A percentile compares a stretch with the other conserved stretches of the same genome.
Evolutionary conservation across 2,329 filamentous ascomycete species (phyloP).

Genomic region (Penicillium frequentans): DNA sequence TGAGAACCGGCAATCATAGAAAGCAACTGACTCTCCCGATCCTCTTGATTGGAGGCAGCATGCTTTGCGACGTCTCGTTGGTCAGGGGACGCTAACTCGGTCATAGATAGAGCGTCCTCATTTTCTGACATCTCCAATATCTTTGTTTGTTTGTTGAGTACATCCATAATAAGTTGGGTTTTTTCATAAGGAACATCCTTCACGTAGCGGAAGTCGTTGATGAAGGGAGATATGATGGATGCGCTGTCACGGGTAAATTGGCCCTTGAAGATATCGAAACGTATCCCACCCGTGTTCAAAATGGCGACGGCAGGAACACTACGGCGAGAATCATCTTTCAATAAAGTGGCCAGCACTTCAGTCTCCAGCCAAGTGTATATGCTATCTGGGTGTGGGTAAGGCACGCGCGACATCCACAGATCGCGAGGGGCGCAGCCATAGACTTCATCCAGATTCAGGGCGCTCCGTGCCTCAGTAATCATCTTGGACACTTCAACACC

Average conservation of each 20-base stretch:
- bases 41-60: slow-evolving; percentile 20
- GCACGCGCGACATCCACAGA: slow-evolving; percentile 77
- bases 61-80: slow-evolving; percentile 28
- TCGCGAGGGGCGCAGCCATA: slow-evolving; percentile 82
- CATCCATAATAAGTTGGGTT: slow-evolving; percentile 65
- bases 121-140: slow-evolving; percentile 38
- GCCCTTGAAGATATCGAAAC: slow-evolving; percentile 94
- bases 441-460: slow-evolving; percentile 68
- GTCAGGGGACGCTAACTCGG: slow-evolving; percentile 46
- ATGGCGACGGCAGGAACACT: slow-evolving; percentile 67
- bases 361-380: slow-evolving; percentile 80
- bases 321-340: slow-evolving; percentile 58
- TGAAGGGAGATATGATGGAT: slow-evolving; percentile 85
- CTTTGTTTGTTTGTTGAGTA: slow-evolving; percentile 59
- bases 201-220: slow-evolving; percentile 72
- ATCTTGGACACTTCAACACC: slow-evolving; percentile 70
- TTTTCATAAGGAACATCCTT: slow-evolving; percentile 76
- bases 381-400: slow-evolving; percentile 71
- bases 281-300: slow-evolving; percentile 85
- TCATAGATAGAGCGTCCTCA: slow-evolving; percentile 10
- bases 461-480: slow-evolving; percentile 69
- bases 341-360: slow-evolving; percentile 68
- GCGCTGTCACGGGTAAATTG: slow-evolving; percentile 85
- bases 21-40: slow-evolving; percentile 1
- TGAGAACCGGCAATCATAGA: slow-evolving; percentile 8